A percentile compares a stretch with the other conserved stretches of the same genome.
Conservation (phyloP, 2,329 filamentous ascomycete species). For the Aspergillus alliaceus region DNA sequence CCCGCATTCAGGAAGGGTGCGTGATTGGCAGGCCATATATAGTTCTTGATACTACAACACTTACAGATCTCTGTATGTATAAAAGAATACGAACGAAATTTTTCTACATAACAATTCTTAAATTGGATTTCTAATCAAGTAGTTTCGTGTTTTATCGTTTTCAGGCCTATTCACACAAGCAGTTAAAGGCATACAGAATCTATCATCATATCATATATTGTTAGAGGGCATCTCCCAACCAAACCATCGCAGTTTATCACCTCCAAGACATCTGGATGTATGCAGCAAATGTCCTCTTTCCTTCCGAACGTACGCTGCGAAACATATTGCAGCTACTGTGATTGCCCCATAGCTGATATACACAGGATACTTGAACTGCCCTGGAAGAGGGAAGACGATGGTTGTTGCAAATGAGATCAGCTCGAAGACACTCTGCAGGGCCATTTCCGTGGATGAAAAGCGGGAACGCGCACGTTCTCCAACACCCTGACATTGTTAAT, state of each 20-base stretch:
- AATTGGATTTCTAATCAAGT: too few relatives aligned
- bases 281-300: slow-evolving; percentile 63
- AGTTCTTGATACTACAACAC: background rate
- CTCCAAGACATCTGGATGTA: slow-evolving; percentile 17
- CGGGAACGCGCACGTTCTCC: slow-evolving; percentile 59
- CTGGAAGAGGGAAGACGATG: slow-evolving; percentile 62
- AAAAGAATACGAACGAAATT: too few relatives aligned
- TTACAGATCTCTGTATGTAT: too few relatives aligned
- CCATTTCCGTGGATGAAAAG: slow-evolving; percentile 68
- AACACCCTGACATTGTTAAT: slow-evolving; percentile 47
- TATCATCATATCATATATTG: background rate
- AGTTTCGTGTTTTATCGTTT: too few relatives aligned
- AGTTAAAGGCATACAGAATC: background rate
- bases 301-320: slow-evolving; percentile 57
- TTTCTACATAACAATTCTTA: too few relatives aligned
- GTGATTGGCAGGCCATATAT: background rate
- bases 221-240: background rate
- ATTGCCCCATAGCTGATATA: slow-evolving; percentile 53
- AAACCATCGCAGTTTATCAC: slow-evolving; percentile 4
- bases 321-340: slow-evolving; percentile 36
- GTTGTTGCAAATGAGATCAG: slow-evolving; percentile 66
- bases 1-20: background rate
- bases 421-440: slow-evolving; percentile 70
- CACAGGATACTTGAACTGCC: slow-evolving; percentile 65
- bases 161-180: too few relatives aligned